Evolutionary conservation across 495 filamentous ascomycete genomes (phyloP).

Genomic region (Pseudevernia furfuracea): DNA sequence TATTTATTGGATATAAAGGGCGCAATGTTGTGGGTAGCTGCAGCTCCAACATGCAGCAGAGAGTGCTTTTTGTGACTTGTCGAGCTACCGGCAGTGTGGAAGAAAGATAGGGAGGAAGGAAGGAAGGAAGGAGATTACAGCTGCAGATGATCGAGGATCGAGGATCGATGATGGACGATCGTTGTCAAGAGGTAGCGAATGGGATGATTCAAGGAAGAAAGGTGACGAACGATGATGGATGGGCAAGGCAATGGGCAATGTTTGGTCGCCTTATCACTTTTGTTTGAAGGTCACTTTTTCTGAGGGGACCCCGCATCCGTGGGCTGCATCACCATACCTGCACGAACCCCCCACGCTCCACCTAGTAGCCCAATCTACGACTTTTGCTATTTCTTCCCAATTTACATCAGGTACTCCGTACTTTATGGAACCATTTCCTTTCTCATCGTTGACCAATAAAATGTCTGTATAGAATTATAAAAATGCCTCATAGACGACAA

Average conservation of each 20-base stretch:
- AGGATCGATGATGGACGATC: too few species aligned
- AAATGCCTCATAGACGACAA: not conserved
- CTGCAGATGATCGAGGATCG: not conserved
- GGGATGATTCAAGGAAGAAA: not conserved
- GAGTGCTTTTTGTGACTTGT: not conserved
- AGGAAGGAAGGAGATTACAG: not conserved
- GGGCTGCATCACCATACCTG: not conserved
- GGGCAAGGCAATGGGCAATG: not conserved
- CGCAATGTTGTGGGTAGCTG: not conserved
- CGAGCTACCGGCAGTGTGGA: not conserved
- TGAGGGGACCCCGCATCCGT: not conserved
- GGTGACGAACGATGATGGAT: not conserved
- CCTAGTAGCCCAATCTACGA: too few species aligned
- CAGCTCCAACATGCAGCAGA: not conserved
- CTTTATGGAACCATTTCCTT: too few species aligned
- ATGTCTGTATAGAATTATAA: not conserved
- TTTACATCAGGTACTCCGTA: too few species aligned
- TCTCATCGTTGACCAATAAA: too few species aligned
- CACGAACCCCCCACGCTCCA: too few species aligned
- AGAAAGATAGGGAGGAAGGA: not conserved
- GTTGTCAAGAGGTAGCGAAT: too few species aligned
- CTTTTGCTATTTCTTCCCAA: too few species aligned
- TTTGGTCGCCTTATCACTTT: not conserved
- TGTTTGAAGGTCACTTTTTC: not conserved
- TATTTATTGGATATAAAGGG: not conserved